Conservation (phyloP, 352 stramenopile genomes). For the Globisporangium camurandrum region DNA sequence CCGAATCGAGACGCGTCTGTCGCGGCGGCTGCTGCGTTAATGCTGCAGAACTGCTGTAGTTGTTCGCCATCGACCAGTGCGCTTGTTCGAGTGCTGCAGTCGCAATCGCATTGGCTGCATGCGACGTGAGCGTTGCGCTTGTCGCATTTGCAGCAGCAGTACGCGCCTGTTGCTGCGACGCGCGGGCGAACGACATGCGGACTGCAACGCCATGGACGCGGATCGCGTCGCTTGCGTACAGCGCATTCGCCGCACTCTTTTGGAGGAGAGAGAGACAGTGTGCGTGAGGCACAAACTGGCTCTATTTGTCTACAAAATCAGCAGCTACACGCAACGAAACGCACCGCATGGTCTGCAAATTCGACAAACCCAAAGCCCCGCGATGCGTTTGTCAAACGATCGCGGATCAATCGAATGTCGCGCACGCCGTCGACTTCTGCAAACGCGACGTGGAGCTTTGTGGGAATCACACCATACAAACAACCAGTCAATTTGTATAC, state of each 20-base stretch:
- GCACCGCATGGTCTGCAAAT: slow-evolving; percentile 60
- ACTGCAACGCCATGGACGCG: slow-evolving; percentile 30
- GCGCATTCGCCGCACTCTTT: slow-evolving; percentile 20
- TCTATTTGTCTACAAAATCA: too few species aligned
- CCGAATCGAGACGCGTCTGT: slow-evolving; percentile 23
- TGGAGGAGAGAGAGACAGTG: neutral
- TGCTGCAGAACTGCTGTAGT: slow-evolving; percentile 18
- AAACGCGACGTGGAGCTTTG: slow-evolving; percentile 72
- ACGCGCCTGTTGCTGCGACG: slow-evolving; percentile 14
- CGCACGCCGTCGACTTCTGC: slow-evolving; percentile 51
- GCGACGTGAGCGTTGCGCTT: neutral
- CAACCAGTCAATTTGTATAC: neutral
- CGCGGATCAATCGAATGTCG: slow-evolving; percentile 68
- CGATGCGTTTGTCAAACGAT: slow-evolving; percentile 54
- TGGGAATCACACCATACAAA: neutral
- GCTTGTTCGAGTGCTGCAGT: slow-evolving; percentile 68
- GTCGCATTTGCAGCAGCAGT: neutral
- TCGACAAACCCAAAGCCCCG: slow-evolving; percentile 78
- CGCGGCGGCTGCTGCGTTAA: neutral
- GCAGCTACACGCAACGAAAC: too few species aligned
- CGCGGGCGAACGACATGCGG: slow-evolving; percentile 53
- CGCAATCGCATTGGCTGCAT: slow-evolving; percentile 35
- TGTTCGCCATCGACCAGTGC: slow-evolving; percentile 72
- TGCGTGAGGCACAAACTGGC: neutral
- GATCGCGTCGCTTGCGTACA: slow-evolving; percentile 24